These are phyloP conservation scores for Suillus subaureus DNA, from an alignment of 768 basidiomycete genomes.

Conservation along the genomic window DNA sequence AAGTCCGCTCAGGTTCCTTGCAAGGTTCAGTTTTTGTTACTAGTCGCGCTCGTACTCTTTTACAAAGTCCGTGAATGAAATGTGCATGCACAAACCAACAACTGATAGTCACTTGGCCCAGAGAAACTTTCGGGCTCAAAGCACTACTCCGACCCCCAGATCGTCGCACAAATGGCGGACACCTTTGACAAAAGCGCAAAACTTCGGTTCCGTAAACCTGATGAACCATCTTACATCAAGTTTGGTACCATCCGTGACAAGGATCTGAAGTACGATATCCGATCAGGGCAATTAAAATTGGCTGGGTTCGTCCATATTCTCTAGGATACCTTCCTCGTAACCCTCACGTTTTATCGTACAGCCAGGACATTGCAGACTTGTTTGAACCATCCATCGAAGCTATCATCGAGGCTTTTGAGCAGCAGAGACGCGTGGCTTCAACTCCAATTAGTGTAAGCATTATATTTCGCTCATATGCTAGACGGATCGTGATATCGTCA, in stretches of 20 bases:
- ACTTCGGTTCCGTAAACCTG: constrained; percentile 39
- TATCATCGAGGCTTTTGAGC: constrained; percentile 36
- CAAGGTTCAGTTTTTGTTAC: constrained; percentile 42
- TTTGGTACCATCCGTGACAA: constrained; percentile 41
- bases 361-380: constrained; percentile 38
- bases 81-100: too few relatives aligned
- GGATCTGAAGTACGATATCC: constrained; percentile 37
- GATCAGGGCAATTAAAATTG: constrained; percentile 39
- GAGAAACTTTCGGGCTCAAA: constrained; percentile 32
- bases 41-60: constrained; percentile 26
- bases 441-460: constrained; percentile 31
- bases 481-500: not conserved
- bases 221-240: constrained; percentile 37
- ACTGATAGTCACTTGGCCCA: constrained; percentile 9
- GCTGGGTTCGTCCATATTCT: constrained; percentile 32
- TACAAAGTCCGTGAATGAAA: constrained; percentile 33
- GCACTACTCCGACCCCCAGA: constrained; percentile 27
- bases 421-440: constrained; percentile 25
- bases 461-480: too few relatives aligned
- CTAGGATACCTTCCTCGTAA: not conserved
- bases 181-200: constrained; percentile 41
- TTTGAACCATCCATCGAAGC: constrained; percentile 46
- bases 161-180: constrained; percentile 34
- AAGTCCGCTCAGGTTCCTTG: constrained; percentile 31
- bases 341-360: constrained; percentile 10